Base-by-base conservation (phyloP, 164 flowering plant genomes). In the Sextonia rubra region DNA sequence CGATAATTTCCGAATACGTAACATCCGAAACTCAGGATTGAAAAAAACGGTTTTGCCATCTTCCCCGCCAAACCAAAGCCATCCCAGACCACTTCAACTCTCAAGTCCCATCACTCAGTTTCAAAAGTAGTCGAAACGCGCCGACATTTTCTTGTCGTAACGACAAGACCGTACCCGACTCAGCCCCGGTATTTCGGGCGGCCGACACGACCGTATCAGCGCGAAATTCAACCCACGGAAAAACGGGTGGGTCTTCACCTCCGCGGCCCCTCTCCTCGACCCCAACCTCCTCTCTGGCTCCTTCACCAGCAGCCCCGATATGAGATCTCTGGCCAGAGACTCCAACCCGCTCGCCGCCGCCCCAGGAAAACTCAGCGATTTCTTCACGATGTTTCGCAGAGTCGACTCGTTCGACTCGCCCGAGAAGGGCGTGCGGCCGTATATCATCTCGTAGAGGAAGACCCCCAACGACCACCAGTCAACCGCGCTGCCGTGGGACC, bases 401-500 rank as follows among this genome's bases (percentile, higher is more conserved):
- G 92, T 91, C n/a, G 69, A 74, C 67, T 84, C 87, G 68, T 91
- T 91, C 11, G 79, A 76, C 8, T 64, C 72, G 17, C 91, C 95
- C 0, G 85, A 81, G 60, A 93, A 93, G 0, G 98, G 98, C 0
- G 98, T 93, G 5, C 80, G 76, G 8, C 98, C 98, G 78, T 90
- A 93, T 6, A 93, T 78, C 82, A 93, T 75, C 77, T 93, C 98
- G 86, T 89, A 91, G 64, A 93, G 68, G 76, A 93, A 93, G 9
- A 93, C 79, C 17, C 97, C 98, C 0, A 90, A 68, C 47, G 98
- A 87, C 98, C 97, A 93, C 98, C 98, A 93, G 76, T 93, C 98
- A 4, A 93, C 97, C 4, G 94, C 91, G 71, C 80, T 93, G 0
- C 97, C 95, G 80, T 93, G 98, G 66, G 87, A 77, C 66, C 83